These are phyloP conservation scores for Macrophomina tecta DNA, from an alignment of 2,329 filamentous ascomycete genomes.

Conservation along the genomic window DNA sequence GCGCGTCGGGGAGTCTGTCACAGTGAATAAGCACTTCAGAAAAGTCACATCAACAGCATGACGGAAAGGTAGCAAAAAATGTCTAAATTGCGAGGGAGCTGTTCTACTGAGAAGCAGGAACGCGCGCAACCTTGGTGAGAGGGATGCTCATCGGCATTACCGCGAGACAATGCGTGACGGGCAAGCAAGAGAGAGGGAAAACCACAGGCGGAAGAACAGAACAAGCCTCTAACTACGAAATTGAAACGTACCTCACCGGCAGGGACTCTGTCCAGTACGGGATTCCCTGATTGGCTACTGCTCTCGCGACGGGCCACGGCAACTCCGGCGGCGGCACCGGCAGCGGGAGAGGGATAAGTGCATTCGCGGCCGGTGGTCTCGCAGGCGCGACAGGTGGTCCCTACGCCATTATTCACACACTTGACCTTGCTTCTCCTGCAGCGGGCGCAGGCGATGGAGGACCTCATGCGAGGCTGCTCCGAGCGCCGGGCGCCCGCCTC, in stretches of 20 bases:
- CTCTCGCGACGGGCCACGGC: slow-evolving; percentile 39
- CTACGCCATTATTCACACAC: slow-evolving; percentile 78
- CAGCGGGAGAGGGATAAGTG: slow-evolving; percentile 66
- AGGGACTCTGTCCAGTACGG: slow-evolving; percentile 12
- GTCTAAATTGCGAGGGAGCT: slow-evolving; percentile 27
- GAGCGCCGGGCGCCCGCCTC: slow-evolving; percentile 31
- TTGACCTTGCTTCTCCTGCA: slow-evolving; percentile 86
- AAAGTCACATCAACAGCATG: slow-evolving; percentile 23
- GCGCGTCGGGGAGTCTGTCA: slow-evolving; percentile 26
- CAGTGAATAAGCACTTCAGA: slow-evolving; percentile 23
- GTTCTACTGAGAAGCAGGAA: slow-evolving; percentile 22
- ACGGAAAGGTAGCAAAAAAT: slow-evolving; percentile 13
- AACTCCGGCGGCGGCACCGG: slow-evolving; percentile 39
- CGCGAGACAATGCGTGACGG: slow-evolving; percentile 5
- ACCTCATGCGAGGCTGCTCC: slow-evolving; percentile 63
- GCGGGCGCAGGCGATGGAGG: slow-evolving; percentile 77
- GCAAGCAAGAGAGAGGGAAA: neutral
- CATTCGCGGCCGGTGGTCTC: slow-evolving; percentile 74
- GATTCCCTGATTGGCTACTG: slow-evolving; percentile 29
- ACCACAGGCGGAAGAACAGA: neutral
- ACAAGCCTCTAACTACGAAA: slow-evolving; percentile 15
- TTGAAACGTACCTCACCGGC: slow-evolving; percentile 27
- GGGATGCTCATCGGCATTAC: slow-evolving; percentile 10
- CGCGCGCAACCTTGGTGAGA: slow-evolving; percentile 9
- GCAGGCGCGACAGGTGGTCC: slow-evolving; percentile 76